A percentile compares a stretch with the other conserved stretches of the same genome.
Conservation (phyloP, 305 asterid species). For the Fraxinus velutina region DNA sequence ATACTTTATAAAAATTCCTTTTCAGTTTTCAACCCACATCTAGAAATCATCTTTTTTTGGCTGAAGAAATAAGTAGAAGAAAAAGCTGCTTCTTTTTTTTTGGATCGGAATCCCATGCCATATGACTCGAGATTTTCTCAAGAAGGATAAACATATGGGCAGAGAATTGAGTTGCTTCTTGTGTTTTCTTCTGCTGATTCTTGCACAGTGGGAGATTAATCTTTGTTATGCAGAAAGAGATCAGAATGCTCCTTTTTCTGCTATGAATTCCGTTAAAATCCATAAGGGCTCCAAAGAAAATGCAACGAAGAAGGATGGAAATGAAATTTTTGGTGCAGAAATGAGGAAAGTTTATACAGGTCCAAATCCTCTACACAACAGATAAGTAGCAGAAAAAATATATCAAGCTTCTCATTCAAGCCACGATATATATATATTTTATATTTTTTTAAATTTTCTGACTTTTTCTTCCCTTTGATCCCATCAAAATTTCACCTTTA, state of each 20-base stretch:
- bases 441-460: not conserved
- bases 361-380: constrained; percentile 91
- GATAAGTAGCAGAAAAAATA: constrained; percentile 42
- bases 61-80: constrained; percentile 20
- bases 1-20: not conserved
- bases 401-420: constrained; percentile 30
- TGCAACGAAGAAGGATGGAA: constrained; percentile 22
- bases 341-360: constrained; percentile 82
- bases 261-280: constrained; percentile 22
- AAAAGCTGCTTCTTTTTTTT: not conserved
- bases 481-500: not conserved
- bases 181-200: constrained; percentile 41
- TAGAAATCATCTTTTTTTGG: not conserved
- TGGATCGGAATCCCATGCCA: not conserved
- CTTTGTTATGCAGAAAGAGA: constrained; percentile 38
- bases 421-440: not conserved
- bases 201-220: constrained; percentile 37
- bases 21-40: not conserved
- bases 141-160: constrained; percentile 37
- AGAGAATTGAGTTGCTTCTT: constrained; percentile 24
- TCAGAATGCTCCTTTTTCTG: constrained; percentile 21
- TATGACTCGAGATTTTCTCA: constrained; percentile 31
- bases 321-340: constrained; percentile 52
- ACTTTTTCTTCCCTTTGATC: not conserved
- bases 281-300: constrained; percentile 20